phyloP scores from a whole-genome alignment of 805 yeast species.

The Helenozyma rhizophorensis region DNA sequence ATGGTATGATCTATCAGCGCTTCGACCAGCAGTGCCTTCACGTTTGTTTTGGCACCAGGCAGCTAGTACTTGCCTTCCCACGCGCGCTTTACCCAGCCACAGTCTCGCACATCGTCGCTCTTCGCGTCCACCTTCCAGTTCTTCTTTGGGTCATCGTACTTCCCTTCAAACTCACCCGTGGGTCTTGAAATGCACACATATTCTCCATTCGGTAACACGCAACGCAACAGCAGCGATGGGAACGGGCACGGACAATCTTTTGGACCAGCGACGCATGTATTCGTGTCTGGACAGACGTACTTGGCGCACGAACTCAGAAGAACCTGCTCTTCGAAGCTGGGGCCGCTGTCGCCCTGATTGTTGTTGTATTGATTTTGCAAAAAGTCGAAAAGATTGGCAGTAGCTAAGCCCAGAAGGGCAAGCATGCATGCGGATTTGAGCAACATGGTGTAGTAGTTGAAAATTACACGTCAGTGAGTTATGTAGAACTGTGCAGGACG shows the following conservation, averaged over 20 bases:
- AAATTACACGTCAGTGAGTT: conserved; percentile 3
- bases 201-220: conserved; percentile 66
- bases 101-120: conserved; percentile 59
- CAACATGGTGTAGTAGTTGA: conserved; percentile 6
- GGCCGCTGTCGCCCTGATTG: conserved; percentile 7
- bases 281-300: conserved; percentile 81
- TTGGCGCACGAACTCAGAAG: conserved; percentile 48
- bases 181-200: conserved; percentile 85
- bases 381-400: conserved; percentile 34
- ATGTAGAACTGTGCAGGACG: too few relatives aligned
- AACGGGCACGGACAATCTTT: conserved; percentile 87
- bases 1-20: too few relatives aligned
- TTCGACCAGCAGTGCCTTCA: too few relatives aligned
- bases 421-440: conserved; percentile 5
- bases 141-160: conserved; percentile 37
- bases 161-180: conserved; percentile 34
- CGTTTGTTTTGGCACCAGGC: too few relatives aligned
- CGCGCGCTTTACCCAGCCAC: conserved; percentile 79
- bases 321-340: conserved; percentile 33
- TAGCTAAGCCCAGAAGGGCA: conserved; percentile 12
- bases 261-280: conserved; percentile 66
- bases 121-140: conserved; percentile 47
- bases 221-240: conserved; percentile 79
- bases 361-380: conserved; percentile 15
- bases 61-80: conserved; percentile 47